Evolutionary conservation across 139 green algal genomes (phyloP).

Genomic region (Chlamydomonas sp.): DNA sequence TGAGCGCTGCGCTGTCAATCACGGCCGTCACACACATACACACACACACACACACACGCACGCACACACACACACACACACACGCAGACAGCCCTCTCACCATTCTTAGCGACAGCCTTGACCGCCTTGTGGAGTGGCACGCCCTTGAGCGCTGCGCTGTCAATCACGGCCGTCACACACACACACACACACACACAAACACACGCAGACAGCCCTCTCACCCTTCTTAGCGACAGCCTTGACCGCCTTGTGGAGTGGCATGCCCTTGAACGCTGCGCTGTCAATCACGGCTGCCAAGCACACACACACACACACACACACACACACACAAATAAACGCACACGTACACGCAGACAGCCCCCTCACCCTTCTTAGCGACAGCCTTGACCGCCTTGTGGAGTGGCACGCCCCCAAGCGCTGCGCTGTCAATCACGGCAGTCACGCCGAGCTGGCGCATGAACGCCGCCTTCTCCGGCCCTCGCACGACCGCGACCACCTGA

Average conservation of each 20-base stretch:
- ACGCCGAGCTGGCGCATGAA: slow-evolving; percentile 21
- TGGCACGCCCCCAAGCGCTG: slow-evolving; percentile 4
- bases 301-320: no score
- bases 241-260: slow-evolving; percentile 26
- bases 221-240: slow-evolving; percentile 28
- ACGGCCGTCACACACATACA: no score
- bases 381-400: slow-evolving; percentile 30
- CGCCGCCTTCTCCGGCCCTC: slow-evolving; percentile 31
- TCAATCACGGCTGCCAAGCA: no score
- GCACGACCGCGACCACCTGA: slow-evolving; percentile 12
- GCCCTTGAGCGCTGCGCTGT: slow-evolving; percentile 15
- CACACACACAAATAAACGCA: no score
- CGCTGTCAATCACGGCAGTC: slow-evolving; percentile 30
- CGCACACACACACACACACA: no score
- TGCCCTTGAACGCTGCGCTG: slow-evolving; percentile 1
- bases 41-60: no score
- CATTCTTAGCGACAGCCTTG: slow-evolving; percentile 26
- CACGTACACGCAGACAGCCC: no score
- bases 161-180: no score
- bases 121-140: slow-evolving; percentile 30
- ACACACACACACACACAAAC: no score
- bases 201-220: no score
- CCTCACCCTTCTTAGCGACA: slow-evolving; percentile 29
- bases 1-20: no score
- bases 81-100: no score